Percentiles rank a stretch among this genome's conserved stretches.
These are phyloP conservation scores for Eucalyptus tenuipes DNA, from an alignment of 345 rosid species.

Conservation along the genomic window DNA sequence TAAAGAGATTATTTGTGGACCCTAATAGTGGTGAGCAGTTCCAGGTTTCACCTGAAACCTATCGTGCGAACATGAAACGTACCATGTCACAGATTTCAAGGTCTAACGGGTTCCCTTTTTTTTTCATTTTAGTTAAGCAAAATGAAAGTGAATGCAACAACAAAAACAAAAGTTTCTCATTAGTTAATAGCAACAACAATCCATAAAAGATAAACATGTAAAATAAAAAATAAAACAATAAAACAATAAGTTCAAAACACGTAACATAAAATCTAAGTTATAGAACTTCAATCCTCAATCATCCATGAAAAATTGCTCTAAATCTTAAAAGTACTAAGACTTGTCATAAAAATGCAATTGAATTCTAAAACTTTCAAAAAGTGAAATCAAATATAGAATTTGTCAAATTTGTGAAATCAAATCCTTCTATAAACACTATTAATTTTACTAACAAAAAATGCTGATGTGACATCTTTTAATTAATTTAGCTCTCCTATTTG, in stretches of 20 bases:
- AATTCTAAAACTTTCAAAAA: too few relatives aligned
- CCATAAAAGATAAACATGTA: not conserved
- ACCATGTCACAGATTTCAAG: not conserved
- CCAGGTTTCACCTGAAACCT: not conserved
- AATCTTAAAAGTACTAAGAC: too few relatives aligned
- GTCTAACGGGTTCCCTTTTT: not conserved
- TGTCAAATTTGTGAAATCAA: too few relatives aligned
- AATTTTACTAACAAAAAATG: too few relatives aligned
- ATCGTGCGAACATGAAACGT: fast-evolving
- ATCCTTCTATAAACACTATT: too few relatives aligned
- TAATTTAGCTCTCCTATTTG: too few relatives aligned
- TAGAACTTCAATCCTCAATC: not conserved
- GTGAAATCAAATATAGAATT: too few relatives aligned
- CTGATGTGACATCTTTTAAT: too few relatives aligned
- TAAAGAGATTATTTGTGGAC: not conserved
- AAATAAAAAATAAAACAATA: too few relatives aligned
- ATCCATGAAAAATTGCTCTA: not conserved
- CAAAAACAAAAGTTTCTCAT: not conserved
- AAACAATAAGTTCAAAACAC: too few relatives aligned
- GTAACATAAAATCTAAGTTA: not conserved
- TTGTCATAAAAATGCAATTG: too few relatives aligned
- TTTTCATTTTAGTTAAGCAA: not conserved
- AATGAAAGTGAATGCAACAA: not conserved
- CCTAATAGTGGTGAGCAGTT: not conserved
- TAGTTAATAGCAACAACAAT: not conserved